Conservation (phyloP, 208 protist genomes). For the Trypanosoma brucei region DNA sequence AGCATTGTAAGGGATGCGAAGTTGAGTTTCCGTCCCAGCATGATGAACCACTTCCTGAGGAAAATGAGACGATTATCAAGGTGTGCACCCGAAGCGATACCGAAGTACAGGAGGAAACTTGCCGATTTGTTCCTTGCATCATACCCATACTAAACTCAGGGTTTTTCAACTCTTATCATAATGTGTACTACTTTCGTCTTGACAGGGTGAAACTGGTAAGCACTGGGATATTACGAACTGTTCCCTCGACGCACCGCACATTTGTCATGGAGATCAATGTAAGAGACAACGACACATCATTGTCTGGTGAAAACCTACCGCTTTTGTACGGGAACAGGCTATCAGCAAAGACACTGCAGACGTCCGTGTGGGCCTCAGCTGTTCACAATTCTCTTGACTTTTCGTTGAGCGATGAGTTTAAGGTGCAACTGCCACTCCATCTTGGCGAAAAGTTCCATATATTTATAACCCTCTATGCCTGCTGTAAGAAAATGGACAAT, state of each 20-base stretch:
- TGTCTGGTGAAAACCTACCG: conserved; percentile 55
- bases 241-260: conserved; percentile 69
- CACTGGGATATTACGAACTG: conserved; percentile 46
- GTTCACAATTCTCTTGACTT: conserved; percentile 54
- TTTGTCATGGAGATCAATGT: conserved; percentile 78
- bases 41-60: conserved; percentile 44
- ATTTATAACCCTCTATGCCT: conserved; percentile 82
- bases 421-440: conserved; percentile 83
- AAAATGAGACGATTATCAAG: conserved; percentile 79
- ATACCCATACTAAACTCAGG: conserved; percentile 81
- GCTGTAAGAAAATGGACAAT: conserved; percentile 44
- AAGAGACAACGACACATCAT: conserved; percentile 66
- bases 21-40: conserved; percentile 56
- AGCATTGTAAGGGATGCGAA: conserved; percentile 58
- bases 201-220: conserved; percentile 53
- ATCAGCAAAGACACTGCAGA: conserved; percentile 62
- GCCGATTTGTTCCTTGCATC: conserved; percentile 72
- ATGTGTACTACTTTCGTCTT: conserved; percentile 80
- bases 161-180: conserved; percentile 85
- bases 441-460: conserved; percentile 79
- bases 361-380: conserved; percentile 55
- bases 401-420: conserved; percentile 79
- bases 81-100: conserved; percentile 67
- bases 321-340: conserved; percentile 80
- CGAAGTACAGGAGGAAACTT: conserved; percentile 42